Evolutionary conservation across 2,329 filamentous ascomycete species (phyloP).

Genomic region (Celoporthe dispersa): DNA sequence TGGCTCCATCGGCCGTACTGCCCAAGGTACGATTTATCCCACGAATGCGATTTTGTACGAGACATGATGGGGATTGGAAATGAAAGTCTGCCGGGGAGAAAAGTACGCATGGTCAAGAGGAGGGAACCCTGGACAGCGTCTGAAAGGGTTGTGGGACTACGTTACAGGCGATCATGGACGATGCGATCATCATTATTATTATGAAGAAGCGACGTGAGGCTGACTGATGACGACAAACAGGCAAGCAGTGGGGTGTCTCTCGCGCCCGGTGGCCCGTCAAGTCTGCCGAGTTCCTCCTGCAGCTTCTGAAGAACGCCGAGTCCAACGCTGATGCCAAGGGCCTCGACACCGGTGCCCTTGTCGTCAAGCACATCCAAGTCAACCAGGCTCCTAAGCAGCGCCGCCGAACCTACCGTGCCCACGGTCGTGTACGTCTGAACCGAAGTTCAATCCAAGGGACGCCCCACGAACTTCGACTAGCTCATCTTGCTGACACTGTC

Average conservation of each 20-base stretch:
- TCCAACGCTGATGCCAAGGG: constrained; percentile 97
- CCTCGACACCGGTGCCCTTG: constrained; percentile 93
- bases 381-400: constrained; percentile 99
- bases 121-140: background rate
- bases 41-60: background rate
- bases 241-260: constrained; percentile 98
- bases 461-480: background rate
- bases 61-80: background rate
- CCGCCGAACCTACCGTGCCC: constrained; percentile 98
- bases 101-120: background rate
- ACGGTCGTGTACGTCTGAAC: constrained; percentile 88
- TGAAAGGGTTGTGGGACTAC: background rate
- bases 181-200: background rate
- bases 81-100: background rate
- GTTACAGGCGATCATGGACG: background rate
- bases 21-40: constrained; percentile 82
- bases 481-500: constrained; percentile 35
- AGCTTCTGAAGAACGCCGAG: constrained; percentile 96
- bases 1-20: constrained; percentile 91
- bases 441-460: constrained; percentile 11
- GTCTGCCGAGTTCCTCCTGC: constrained; percentile 97
- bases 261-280: constrained; percentile 99
- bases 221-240: constrained; percentile 51
- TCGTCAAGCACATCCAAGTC: constrained; percentile 99
- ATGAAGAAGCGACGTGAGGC: background rate